Percentiles rank a stretch among this genome's conserved stretches.
Conservation (phyloP, 164 flowering plant species). For the Nymphaea thermarum region DNA sequence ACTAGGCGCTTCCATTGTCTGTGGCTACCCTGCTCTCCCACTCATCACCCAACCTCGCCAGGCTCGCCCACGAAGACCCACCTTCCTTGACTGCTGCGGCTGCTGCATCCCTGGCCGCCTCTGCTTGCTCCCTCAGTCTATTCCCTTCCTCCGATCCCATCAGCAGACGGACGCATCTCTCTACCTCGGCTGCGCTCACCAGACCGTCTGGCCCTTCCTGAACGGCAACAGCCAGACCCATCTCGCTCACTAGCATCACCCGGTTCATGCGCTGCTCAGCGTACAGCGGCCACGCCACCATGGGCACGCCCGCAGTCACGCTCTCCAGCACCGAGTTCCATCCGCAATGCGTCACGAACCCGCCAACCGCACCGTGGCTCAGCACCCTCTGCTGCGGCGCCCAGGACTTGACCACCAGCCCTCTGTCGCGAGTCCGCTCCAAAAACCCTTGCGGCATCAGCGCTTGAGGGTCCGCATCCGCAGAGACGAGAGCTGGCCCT, state of each 20-base stretch:
- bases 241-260: conserved; percentile 19
- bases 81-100: conserved; percentile 12
- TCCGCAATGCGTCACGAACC: conserved; percentile 39
- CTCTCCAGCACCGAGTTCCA: conserved; percentile 41
- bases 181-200: conserved; percentile 23
- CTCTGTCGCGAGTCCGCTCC: conserved; percentile 17
- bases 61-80: conserved; percentile 20
- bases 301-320: conserved; percentile 31
- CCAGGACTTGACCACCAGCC: conserved; percentile 34
- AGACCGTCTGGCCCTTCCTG: conserved; percentile 14
- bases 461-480: conserved; percentile 15
- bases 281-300: conserved; percentile 41
- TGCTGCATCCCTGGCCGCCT: conserved; percentile 9
- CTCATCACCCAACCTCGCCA: conserved; percentile 8
- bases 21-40: conserved; percentile 5
- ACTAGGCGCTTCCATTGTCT: no score
- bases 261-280: conserved; percentile 29
- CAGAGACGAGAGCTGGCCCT: conserved; percentile 3
- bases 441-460: conserved; percentile 29
- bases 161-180: conserved; percentile 15
- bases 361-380: conserved; percentile 25
- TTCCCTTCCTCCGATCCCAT: conserved; percentile 25
- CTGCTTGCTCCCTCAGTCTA: conserved; percentile 9
- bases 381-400: conserved; percentile 33
- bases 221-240: conserved; percentile 15